Base-by-base conservation (phyloP, 805 yeast species). In the Priceomyces melissophilus region DNA sequence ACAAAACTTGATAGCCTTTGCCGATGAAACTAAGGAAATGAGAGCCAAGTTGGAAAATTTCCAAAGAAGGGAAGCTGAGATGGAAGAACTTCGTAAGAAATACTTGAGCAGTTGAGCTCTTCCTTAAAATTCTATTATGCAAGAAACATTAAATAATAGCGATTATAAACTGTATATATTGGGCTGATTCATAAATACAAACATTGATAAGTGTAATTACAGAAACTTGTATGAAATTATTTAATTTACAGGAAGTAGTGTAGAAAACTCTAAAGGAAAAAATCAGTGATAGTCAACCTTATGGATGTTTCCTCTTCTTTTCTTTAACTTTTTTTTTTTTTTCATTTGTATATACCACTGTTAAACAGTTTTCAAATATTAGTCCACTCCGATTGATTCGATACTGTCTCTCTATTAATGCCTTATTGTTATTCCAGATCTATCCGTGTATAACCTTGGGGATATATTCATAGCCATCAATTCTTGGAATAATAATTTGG, bases 381-480 rank as follows among this genome's bases (percentile, higher is more conserved):
- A 32, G 23, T 32, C 27, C 35, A 17, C 27, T n/a, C 23, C 3
- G 12, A 12, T 15, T 32, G 17, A 11, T 32, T 20, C 14, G 23
- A 32, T 20, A 8, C 20, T 16, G 36, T 23, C 17, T 20, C 25
- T 20, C 25, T 20, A 20, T 20, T 44, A 61, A 20, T 55, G 65
- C 41, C 75, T 60, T 36, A 67, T 63, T 37, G 74, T 63, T 11
- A 73, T 67, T 5, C 84, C 86, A 9, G 89, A 79, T 53, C 90
- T 81, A 53, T 91, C 96, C n/a, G 98, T 88, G 67, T 91, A 91
- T 72, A 91, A 68, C 69, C 99, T 82, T 41, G 98, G 99, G 14
- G 96, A 85, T 57, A 93, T 93, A 67, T 93, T 93, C 99, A 93
- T 93, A 32, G 99, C 96, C 98, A 93, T 93, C 60, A 93, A 78